A percentile compares a stretch with the other conserved stretches of the same genome.
These are phyloP conservation scores for Mrakia blollopis DNA, from an alignment of 768 basidiomycete genomes.

Conservation along the genomic window DNA sequence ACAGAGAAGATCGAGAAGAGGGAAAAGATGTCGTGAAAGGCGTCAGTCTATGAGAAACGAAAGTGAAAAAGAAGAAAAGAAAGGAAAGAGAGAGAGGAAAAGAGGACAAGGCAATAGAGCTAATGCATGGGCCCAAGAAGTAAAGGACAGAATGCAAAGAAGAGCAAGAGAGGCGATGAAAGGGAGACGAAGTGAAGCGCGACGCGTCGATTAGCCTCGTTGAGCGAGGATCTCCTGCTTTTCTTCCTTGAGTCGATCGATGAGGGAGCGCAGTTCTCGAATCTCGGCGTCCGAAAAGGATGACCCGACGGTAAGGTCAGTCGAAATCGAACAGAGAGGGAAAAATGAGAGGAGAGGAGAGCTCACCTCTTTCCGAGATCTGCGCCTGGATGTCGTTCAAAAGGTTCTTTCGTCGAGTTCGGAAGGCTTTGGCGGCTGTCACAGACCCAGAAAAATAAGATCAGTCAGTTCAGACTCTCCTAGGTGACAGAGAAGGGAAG, in stretches of 20 bases:
- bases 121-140: not conserved
- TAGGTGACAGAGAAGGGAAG: not conserved
- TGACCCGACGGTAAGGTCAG: too few species aligned
- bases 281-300: not conserved
- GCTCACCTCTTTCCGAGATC: conserved; percentile 5
- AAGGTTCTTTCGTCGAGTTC: conserved; percentile 7
- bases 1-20: not conserved
- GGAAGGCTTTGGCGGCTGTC: conserved; percentile 9
- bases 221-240: not conserved
- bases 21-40: not conserved
- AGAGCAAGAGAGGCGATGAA: conserved; percentile 44
- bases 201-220: not conserved
- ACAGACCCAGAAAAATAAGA: not conserved
- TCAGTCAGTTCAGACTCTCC: not conserved
- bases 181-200: not conserved
- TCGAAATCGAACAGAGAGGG: not conserved
- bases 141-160: conserved; percentile 51
- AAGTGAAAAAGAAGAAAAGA: not conserved
- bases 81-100: not conserved
- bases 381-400: conserved; percentile 1
- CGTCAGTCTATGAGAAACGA: too few species aligned
- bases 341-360: too few species aligned
- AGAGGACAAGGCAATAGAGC: too few species aligned
- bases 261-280: not conserved
- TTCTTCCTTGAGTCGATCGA: not conserved